Base-by-base conservation (phyloP, 2,329 filamentous ascomycete species). In the Colletotrichum navitas region DNA sequence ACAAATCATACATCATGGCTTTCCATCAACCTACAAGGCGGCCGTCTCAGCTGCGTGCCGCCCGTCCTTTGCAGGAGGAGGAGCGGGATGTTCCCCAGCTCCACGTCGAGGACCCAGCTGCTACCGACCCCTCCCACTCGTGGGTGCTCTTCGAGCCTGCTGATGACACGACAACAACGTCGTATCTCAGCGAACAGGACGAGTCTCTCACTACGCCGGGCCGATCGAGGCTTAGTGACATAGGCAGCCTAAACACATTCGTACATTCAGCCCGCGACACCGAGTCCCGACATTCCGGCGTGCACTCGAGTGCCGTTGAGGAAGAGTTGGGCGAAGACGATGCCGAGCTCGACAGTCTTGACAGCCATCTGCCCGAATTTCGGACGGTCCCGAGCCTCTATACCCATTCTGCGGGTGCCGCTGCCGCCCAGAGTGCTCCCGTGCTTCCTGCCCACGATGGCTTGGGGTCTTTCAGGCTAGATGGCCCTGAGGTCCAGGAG, bases 71-170 rank as follows among this genome's bases (percentile, higher is more conserved):
- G 63, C 79, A 79, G 26, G 81, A 83, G 21, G 83, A 85, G 45
- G 83, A 85, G 41, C 78, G 81, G 39, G 80, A 81, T 32, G 74
- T 77, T 60, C 74, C 75, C 21, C 74, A 76, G 36, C 52, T 66
- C 41, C 73, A 69, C 24, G 29, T 45, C 41, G 76, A 72, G 56
- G 70, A 70, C 39, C 60, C 47, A 6, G 61, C 55, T 26, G 56
- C 60, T 12, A 62, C 79, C 79, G 69, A 78, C 77, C 92, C 95
- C 75, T 92, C 93, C 16, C 92, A 96, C 81, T 95, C 97, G 88
- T 99, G 96, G 96, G 92, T 98, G 66, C 90, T 99, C 74, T 99
- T 99, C 85, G 93, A 94, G 10, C 94, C 94, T 1, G 87, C 87
- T 70, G 85, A 86, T 71, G 84, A 85, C 43, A 83, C 82, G 58